Base-by-base conservation (phyloP, 2,329 filamentous ascomycete genomes). In the Penicillium hesseltinei region DNA sequence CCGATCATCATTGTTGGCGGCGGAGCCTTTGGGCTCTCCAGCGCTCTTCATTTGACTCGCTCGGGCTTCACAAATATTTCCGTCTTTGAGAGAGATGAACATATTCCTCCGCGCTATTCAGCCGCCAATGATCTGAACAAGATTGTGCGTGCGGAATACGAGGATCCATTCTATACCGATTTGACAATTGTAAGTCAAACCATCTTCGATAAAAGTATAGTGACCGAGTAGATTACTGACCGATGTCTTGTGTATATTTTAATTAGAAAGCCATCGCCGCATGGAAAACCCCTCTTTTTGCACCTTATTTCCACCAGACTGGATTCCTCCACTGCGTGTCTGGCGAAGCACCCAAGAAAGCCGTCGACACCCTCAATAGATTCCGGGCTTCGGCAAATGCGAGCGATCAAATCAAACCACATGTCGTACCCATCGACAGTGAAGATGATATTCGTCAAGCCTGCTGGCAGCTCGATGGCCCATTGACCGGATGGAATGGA, bases 41-140 rank as follows among this genome's bases (percentile, higher is more conserved):
- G 78, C 1, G 80, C 79, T 9, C 68, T 78, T 21, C 79, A 81
- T 49, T 73, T 83, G 4, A 66, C 71, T n/a, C 66, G 71, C 7
- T 67, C 73, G 0, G 80, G 80, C 0, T 81, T 79, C 59, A 76
- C 65, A 0, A 69, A 80, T 54, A 75, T 83, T 47, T 79, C 79
- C 4, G 76, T 83, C 8, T 74, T 80, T 15, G 81, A 84, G 52
- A 69, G 69, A 52, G 75, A 75, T 39, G 67, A 71, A 10, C 69
- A 73, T 10, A 77, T 80, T 3, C 82, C 82, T 0, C 80, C 81
- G 2, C 71, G 72, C 5, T 78, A 70, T 64, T 85, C 84, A 0
- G 84, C 83, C 0, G 83, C 79, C 21, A 83, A 84, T 57, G 83
- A 87, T 60, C 66, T 86, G 27, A 87, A 86, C 67, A 87, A 87